These are phyloP conservation scores for Lolium multiflorum DNA, from an alignment of 176 grass and related monocot species.

Conservation along the genomic window DNA sequence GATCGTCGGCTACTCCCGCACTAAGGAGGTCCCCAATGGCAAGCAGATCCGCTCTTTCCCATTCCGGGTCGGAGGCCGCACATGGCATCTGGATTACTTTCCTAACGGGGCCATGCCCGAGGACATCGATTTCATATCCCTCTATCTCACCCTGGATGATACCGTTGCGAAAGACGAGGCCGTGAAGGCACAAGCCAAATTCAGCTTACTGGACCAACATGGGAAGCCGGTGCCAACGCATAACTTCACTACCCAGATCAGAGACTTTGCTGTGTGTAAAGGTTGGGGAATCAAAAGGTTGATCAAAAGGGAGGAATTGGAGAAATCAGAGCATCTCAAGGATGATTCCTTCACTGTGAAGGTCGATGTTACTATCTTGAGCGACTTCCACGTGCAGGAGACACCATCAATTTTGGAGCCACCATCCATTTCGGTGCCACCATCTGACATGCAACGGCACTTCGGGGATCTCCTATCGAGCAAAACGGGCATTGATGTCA, in stretches of 20 bases:
- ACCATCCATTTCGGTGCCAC: background rate
- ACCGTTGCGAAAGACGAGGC: background rate
- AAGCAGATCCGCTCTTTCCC: background rate
- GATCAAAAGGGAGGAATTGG: background rate
- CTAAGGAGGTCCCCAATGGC: background rate
- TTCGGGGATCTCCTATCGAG: conserved; percentile 34
- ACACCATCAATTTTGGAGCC: background rate
- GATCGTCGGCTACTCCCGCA: conserved; percentile 13
- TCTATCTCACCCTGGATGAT: background rate
- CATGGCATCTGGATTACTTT: background rate
- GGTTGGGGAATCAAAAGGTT: fast-evolving
- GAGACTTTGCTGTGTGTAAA: background rate
- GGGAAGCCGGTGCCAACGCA: background rate
- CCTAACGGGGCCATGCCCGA: fast-evolving
- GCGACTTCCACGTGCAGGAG: background rate
- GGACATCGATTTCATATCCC: background rate
- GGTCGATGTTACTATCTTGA: background rate
- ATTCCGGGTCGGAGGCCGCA: background rate
- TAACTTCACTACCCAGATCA: background rate
- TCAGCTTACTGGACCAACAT: background rate
- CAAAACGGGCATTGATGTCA: conserved; percentile 39
- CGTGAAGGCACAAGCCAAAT: background rate
- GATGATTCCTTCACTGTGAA: conserved; percentile 4
- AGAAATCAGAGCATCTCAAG: conserved; percentile 28
- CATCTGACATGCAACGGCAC: conserved; percentile 42